Conservation (phyloP, 176 grass and related monocot species). For the Bromus sterilis region DNA sequence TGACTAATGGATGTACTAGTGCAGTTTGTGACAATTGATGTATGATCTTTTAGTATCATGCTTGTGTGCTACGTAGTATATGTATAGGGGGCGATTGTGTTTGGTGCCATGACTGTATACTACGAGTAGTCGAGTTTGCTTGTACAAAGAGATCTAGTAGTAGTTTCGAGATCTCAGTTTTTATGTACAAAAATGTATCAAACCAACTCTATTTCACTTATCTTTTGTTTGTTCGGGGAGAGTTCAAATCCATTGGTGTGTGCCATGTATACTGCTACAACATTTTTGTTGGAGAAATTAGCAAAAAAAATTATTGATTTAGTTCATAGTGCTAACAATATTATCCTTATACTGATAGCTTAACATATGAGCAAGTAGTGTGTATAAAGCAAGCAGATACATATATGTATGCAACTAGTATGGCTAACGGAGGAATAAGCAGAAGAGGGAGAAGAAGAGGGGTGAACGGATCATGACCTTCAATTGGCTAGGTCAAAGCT, state of each 20-base stretch:
- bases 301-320: too few relatives aligned
- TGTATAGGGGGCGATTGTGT: not conserved
- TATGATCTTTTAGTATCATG: slow-evolving; percentile 22
- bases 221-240: not conserved
- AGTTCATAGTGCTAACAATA: too few relatives aligned
- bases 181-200: slow-evolving; percentile 1
- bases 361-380: too few relatives aligned
- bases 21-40: not conserved
- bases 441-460: too few relatives aligned
- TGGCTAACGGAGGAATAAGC: too few relatives aligned
- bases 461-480: too few relatives aligned
- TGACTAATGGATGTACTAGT: not conserved
- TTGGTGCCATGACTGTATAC: slow-evolving; percentile 3
- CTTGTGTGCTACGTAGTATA: too few relatives aligned
- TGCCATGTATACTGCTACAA: not conserved
- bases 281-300: too few relatives aligned
- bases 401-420: too few relatives aligned
- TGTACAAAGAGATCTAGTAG: slow-evolving; percentile 14
- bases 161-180: not conserved
- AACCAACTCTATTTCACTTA: not conserved
- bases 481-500: too few relatives aligned
- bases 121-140: not conserved
- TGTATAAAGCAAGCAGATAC: too few relatives aligned
- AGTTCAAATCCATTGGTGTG: not conserved
- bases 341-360: too few relatives aligned